Conservation (phyloP, 2,329 filamentous ascomycete species). For the Metarhizium album region DNA sequence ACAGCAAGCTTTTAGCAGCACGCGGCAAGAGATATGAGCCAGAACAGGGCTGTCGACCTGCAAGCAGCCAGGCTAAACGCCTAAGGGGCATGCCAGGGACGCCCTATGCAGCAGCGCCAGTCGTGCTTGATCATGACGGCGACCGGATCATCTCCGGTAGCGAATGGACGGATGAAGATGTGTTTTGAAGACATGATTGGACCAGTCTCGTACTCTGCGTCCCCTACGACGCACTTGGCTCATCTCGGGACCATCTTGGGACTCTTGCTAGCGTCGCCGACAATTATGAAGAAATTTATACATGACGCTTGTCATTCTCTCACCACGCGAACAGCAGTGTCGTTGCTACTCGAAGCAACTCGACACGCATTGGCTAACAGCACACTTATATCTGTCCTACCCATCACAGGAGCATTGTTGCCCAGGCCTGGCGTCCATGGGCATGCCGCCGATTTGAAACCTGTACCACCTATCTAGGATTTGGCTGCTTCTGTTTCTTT, state of each 20-base stretch:
- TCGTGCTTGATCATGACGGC: constrained; percentile 46
- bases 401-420: not conserved
- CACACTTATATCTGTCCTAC: not conserved
- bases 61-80: constrained; percentile 40
- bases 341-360: not conserved
- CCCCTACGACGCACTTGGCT: no score
- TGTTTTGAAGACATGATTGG: constrained; percentile 27
- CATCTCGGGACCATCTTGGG: no score
- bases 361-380: not conserved
- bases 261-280: no score
- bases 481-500: not conserved
- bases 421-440: not conserved
- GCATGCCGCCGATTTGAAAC: not conserved
- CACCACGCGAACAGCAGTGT: not conserved
- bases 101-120: constrained; percentile 32
- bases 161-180: constrained; percentile 58
- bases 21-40: constrained; percentile 52
- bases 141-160: constrained; percentile 52
- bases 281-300: not conserved
- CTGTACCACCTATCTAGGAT: not conserved
- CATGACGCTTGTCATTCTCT: not conserved
- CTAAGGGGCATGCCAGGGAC: constrained; percentile 36
- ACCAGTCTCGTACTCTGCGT: not conserved
- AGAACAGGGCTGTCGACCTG: constrained; percentile 32
- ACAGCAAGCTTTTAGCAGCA: constrained; percentile 62